phyloP scores from a whole-genome alignment of 2,329 filamentous ascomycete species.

The Zymoseptoria ardabiliae region DNA sequence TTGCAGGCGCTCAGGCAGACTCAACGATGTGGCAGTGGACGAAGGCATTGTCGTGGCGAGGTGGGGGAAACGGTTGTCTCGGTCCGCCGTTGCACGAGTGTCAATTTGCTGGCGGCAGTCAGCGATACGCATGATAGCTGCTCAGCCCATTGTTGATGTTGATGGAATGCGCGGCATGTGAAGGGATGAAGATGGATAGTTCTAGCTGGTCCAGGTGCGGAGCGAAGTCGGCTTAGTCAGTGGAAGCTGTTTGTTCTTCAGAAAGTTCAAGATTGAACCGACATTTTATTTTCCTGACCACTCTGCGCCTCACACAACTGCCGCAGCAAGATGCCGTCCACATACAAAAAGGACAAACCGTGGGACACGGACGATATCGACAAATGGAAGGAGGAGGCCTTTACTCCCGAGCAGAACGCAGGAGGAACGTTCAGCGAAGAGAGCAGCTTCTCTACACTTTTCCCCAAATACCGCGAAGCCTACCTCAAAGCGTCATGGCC shows the following conservation, averaged over 20 bases:
- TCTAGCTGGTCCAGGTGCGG: no score
- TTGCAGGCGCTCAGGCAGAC: not conserved
- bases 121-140: no score
- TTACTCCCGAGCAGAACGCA: conserved; percentile 76
- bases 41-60: not conserved
- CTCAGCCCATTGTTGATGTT: no score
- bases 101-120: no score
- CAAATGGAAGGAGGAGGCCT: conserved; percentile 87
- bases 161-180: no score
- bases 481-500: conserved; percentile 93
- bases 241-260: not conserved
- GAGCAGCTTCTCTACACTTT: conserved; percentile 75
- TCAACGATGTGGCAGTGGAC: not conserved
- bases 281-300: conserved; percentile 1
- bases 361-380: conserved; percentile 97
- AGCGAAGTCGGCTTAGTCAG: not conserved
- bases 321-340: conserved; percentile 66
- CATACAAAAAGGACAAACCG: conserved; percentile 80
- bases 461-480: conserved; percentile 93
- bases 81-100: no score
- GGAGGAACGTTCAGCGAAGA: conserved; percentile 87
- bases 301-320: not conserved
- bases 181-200: no score
- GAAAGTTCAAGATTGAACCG: not conserved
- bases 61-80: no score